Base-by-base conservation (phyloP, 2,329 filamentous ascomycete genomes). In the Geosmithia putterillii region DNA sequence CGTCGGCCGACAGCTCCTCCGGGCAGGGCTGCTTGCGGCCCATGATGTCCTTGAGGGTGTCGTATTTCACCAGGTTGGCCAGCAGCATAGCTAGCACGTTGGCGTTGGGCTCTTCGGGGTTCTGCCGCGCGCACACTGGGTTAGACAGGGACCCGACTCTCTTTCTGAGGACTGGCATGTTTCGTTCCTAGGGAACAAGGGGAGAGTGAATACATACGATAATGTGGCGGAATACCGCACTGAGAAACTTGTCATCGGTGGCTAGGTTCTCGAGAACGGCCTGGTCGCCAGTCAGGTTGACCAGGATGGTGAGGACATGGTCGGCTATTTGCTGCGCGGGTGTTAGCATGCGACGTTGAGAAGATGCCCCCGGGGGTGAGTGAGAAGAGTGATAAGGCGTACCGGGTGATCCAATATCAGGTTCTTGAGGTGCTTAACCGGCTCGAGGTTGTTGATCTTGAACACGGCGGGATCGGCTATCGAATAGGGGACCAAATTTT, bases 11-110 rank as follows among this genome's bases (percentile, higher is more conserved):
- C 7, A 95, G 74, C n/a, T 71, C 70, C 44, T 79, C 74, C 2
- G 87, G 83, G 0, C 81, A 61, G 7, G 74, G 66, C 48, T 87
- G 82, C 54, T 82, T 83, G 44, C 83, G 69, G 4, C 71, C 69
- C 10, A 90, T 62, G 4, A 95, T 68, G 38, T 73, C 72, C 50
- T 83, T 82, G 45, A 95, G 34, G 6, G 71, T 72, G 51, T 90
- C 80, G 47, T 76, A 83, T 65, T 96, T 96, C 46, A 81, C 76
- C 43, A 98, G 70, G 57, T 98, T 98, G 59, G 92, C 88, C 20
- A 96, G 73, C 14, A 98, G 75, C 88, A 95, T 96, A 39, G 87
- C 79, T 39, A 94, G 67, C 36, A 92, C 74, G 56, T 95, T 84
- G 42, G 86, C 87, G 56, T 89, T 89, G 23, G 76, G 73, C 57